phyloP scores from a whole-genome alignment of 257 asterid genomes.

The Petunia secreta region DNA sequence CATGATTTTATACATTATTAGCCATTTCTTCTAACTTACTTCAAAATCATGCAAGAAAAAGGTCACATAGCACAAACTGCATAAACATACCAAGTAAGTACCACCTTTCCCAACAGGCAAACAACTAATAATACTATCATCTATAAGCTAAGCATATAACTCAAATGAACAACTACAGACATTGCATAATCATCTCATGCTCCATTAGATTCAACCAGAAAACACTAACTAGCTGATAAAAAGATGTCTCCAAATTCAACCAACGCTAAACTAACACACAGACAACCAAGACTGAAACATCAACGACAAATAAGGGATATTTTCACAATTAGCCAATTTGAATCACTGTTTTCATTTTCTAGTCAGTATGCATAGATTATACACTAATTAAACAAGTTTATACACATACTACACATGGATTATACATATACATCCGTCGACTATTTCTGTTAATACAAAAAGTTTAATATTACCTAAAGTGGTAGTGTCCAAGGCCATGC shows the following conservation, averaged over 20 bases:
- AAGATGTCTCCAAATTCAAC: background rate
- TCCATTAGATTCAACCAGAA: background rate
- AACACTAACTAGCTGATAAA: conserved; percentile 7
- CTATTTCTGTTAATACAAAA: background rate
- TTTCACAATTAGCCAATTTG: no score
- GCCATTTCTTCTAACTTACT: background rate
- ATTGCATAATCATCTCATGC: no score
- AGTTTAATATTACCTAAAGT: conserved; percentile 41
- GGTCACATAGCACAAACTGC: background rate
- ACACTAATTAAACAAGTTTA: no score
- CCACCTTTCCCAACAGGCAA: conserved; percentile 9
- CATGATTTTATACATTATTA: background rate
- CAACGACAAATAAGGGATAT: background rate
- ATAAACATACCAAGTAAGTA: background rate
- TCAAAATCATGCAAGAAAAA: background rate
- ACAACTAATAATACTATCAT: conserved; percentile 12
- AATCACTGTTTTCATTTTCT: no score
- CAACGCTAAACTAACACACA: background rate
- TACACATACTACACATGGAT: no score
- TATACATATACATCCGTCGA: no score
- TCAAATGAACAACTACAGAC: background rate
- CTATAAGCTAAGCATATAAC: background rate
- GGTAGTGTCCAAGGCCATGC: conserved; percentile 60
- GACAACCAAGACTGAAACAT: background rate
- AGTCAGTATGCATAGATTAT: no score